A percentile compares a stretch with the other conserved stretches of the same genome.
Conservation (phyloP, 1,139 yeast species). For the Suhomyces bokatorum region DNA sequence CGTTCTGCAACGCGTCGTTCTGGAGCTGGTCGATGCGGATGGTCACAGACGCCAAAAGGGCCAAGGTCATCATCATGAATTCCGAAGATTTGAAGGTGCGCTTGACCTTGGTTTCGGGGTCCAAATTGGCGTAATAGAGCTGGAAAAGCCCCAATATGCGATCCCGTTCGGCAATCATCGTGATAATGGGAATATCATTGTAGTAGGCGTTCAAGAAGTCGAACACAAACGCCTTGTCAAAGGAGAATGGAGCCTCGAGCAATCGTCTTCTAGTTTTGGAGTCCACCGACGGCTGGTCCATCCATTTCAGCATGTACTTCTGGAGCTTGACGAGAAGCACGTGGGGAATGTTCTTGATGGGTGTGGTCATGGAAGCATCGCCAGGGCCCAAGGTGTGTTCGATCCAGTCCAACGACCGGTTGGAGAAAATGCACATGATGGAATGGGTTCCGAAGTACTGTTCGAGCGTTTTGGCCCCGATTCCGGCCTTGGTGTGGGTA, state of each 20-base stretch:
- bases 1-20: neutral
- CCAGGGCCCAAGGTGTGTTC: constrained; percentile 27
- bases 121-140: constrained; percentile 17
- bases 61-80: constrained; percentile 34
- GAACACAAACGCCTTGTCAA: constrained; percentile 24
- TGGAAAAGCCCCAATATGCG: constrained; percentile 16
- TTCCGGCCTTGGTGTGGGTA: neutral
- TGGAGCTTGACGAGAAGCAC: constrained; percentile 25
- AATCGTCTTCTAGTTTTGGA: constrained; percentile 20
- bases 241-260: constrained; percentile 31
- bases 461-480: constrained; percentile 12
- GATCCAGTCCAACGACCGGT: constrained; percentile 39
- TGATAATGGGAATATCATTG: constrained; percentile 13
- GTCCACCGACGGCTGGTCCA: constrained; percentile 34
- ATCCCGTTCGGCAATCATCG: constrained; percentile 12
- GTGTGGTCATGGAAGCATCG: constrained; percentile 23
- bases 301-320: constrained; percentile 30
- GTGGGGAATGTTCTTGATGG: constrained; percentile 35
- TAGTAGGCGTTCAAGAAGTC: constrained; percentile 26
- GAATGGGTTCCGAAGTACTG: constrained; percentile 43
- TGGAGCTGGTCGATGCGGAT: constrained; percentile 20
- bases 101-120: constrained; percentile 9
- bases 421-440: constrained; percentile 37
- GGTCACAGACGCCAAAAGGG: constrained; percentile 29
- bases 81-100: constrained; percentile 28